phyloP scores from a whole-genome alignment of 139 green algal species.

The Tetratostichococcus sp. region DNA sequence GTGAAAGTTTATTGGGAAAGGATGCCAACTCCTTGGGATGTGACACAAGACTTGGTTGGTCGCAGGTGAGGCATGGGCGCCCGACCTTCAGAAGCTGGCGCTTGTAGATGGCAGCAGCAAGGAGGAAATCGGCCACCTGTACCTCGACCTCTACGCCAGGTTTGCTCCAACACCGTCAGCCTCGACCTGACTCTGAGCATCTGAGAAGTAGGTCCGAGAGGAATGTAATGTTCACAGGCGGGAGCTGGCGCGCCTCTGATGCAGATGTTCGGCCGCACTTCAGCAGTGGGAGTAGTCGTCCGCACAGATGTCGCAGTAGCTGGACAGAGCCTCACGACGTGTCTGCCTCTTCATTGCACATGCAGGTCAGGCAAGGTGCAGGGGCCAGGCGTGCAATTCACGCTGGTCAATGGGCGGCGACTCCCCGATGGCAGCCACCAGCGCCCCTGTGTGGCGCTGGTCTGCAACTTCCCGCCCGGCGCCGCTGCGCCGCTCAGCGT shows the following conservation, averaged over 20 bases:
- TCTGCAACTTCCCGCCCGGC: slow-evolving; percentile 49
- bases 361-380: neutral
- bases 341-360: too few species aligned
- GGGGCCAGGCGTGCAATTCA: neutral
- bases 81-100: slow-evolving; percentile 39
- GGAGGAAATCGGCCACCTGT: slow-evolving; percentile 44
- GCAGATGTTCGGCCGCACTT: too few species aligned
- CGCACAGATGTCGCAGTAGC: too few species aligned
- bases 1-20: too few species aligned
- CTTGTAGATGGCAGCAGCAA: slow-evolving; percentile 18
- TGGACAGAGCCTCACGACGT: too few species aligned
- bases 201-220: too few species aligned
- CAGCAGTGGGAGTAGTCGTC: too few species aligned
- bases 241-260: too few species aligned
- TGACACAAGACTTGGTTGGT: too few species aligned
- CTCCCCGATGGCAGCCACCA: neutral
- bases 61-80: slow-evolving; percentile 60
- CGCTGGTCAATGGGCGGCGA: neutral
- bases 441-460: slow-evolving; percentile 60
- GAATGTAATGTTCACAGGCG: too few species aligned
- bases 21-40: too few species aligned
- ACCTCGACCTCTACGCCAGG: slow-evolving; percentile 48
- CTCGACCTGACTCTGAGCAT: too few species aligned
- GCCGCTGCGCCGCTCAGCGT: slow-evolving; percentile 20
- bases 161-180: neutral